These are phyloP conservation scores for Piper betle DNA, from an alignment of 164 flowering plant genomes.

Conservation along the genomic window DNA sequence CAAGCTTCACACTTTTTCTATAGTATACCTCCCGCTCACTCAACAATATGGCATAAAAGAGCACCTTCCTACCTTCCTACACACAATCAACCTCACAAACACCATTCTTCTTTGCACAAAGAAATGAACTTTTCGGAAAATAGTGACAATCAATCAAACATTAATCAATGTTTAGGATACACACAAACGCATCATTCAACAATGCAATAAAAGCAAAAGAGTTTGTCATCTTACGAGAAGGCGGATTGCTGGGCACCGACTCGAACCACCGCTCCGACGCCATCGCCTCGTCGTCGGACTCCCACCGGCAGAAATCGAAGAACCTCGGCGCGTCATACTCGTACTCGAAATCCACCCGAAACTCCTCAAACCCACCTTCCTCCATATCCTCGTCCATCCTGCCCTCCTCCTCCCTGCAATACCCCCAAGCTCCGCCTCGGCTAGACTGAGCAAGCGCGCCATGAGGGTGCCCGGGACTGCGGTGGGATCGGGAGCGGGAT, in stretches of 20 bases:
- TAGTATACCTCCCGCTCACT: too few species aligned
- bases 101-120: too few species aligned
- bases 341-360: constrained; percentile 64
- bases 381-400: constrained; percentile 53
- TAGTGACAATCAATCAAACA: not conserved
- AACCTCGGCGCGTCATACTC: constrained; percentile 75
- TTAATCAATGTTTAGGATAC: too few species aligned
- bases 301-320: constrained; percentile 57
- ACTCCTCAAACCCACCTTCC: constrained; percentile 20
- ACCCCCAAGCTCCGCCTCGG: not conserved
- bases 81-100: too few species aligned
- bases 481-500: too few species aligned
- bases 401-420: not conserved
- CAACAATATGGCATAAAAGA: too few species aligned
- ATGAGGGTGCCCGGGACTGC: too few species aligned
- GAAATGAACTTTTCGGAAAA: too few species aligned
- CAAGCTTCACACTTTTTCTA: too few species aligned
- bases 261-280: constrained; percentile 70
- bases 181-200: not conserved
- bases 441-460: too few species aligned
- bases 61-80: too few species aligned
- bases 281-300: constrained; percentile 35
- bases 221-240: constrained; percentile 31
- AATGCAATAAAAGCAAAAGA: not conserved
- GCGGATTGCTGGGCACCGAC: constrained; percentile 56